phyloP scores from a whole-genome alignment of 139 green algal species.

The Picochlorum sp. region DNA sequence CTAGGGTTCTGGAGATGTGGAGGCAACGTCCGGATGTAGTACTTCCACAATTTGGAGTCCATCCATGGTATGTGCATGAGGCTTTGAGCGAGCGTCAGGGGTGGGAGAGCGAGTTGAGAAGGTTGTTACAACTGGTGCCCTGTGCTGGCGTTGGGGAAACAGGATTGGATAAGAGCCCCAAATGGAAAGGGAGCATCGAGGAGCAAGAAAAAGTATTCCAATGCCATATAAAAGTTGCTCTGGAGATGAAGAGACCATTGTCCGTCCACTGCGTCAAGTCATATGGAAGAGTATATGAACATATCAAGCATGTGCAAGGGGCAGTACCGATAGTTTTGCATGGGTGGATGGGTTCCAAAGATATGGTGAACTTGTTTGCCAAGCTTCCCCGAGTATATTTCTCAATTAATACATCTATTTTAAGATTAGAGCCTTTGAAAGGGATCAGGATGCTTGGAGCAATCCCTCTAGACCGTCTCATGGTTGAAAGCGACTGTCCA shows the following conservation, averaged over 20 bases:
- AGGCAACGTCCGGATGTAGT: background rate
- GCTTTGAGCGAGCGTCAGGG: background rate
- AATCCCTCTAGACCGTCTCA: slow-evolving; percentile 18
- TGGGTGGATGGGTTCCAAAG: slow-evolving; percentile 21
- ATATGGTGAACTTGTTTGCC: slow-evolving; percentile 15
- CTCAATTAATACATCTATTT: slow-evolving; percentile 26
- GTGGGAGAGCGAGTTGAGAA: slow-evolving; percentile 25
- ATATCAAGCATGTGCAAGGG: slow-evolving; percentile 23
- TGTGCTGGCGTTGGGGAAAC: slow-evolving; percentile 33
- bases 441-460: slow-evolving; percentile 20
- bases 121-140: slow-evolving; percentile 12
- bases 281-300: slow-evolving; percentile 25
- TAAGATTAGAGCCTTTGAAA: slow-evolving; percentile 15
- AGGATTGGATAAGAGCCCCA: slow-evolving; percentile 16
- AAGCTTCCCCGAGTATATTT: slow-evolving; percentile 23
- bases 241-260: slow-evolving; percentile 28
- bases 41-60: slow-evolving; percentile 32
- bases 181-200: background rate
- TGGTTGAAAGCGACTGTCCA: slow-evolving; percentile 37
- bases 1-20: slow-evolving; percentile 5
- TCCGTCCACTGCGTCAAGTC: slow-evolving; percentile 36
- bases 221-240: slow-evolving; percentile 29
- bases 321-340: slow-evolving; percentile 33
- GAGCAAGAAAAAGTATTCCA: slow-evolving; percentile 23
- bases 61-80: slow-evolving; percentile 34